These are phyloP conservation scores for Balakata baccata DNA, from an alignment of 345 rosid genomes.

Conservation along the genomic window DNA sequence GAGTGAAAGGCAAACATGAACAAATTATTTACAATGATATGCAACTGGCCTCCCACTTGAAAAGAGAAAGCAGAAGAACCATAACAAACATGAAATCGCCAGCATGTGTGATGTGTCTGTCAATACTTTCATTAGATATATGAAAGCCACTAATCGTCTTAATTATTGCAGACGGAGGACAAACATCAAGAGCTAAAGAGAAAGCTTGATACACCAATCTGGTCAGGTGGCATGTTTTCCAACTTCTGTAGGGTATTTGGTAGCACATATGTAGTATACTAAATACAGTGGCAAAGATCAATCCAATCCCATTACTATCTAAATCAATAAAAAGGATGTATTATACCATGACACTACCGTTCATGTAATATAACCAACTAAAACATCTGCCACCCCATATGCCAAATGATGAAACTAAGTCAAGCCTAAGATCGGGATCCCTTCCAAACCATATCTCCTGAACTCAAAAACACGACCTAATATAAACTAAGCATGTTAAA, in stretches of 20 bases:
- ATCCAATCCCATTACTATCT: neutral
- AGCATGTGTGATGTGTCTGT: neutral
- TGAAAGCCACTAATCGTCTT: neutral
- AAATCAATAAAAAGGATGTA: neutral
- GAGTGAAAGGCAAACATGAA: too few relatives aligned
- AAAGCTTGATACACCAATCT: constrained; percentile 5
- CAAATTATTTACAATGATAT: too few relatives aligned
- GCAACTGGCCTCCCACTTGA: neutral
- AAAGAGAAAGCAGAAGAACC: neutral
- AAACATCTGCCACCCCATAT: neutral
- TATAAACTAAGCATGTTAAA: neutral
- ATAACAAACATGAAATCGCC: neutral
- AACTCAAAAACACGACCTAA: neutral
- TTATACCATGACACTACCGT: neutral
- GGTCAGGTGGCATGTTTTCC: neutral
- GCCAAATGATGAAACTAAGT: neutral
- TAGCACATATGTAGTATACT: neutral
- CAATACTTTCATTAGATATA: neutral
- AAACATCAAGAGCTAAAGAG: neutral
- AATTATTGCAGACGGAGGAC: neutral
- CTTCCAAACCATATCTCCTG: neutral
- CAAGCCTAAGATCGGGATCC: neutral
- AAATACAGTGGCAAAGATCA: neutral
- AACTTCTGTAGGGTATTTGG: neutral
- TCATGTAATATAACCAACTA: neutral